Base-by-base conservation (phyloP, 2,329 filamentous ascomycete species). In the Purpureocillium lavendulum region DNA sequence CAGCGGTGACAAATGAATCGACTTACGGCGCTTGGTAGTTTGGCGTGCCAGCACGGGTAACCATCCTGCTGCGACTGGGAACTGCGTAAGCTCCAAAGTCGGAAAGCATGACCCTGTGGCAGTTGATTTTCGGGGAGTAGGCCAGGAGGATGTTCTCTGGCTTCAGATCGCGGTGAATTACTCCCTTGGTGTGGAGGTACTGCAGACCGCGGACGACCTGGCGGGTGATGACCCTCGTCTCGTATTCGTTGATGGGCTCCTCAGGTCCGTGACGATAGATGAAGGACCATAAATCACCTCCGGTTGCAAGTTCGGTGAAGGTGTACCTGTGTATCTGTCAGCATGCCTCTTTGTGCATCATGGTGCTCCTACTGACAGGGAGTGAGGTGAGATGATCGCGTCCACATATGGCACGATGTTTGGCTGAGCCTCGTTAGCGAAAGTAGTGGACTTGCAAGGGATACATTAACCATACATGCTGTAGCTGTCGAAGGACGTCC, bases 291-390 rank as follows among this genome's bases (percentile, higher is more conserved):
- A 76, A 53, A 45, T 77, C 73, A 0, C 73, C 73, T 1, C 76
- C 68, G 4, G 68, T 63, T 0, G 75, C 75, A 29, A 80, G 60
- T 37, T 79, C 73, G 2, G 68, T 73, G 42, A 80, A 77, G 0
- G 71, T 69, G 42, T 73, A 77, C 28, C 71, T 75, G 11, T 7
- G 4, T 8, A 33, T n/a, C 4, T 14, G 33, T 49, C 11, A 49
- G 37, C 11, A 11, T n/a, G 13, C 4, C 12, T 26, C 15, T 2
- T n/a, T 2, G 4, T 3, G 4, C 3, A 1, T 10, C 14, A n/a
- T 6, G 11, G 11, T 33, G 14, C 3, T 4, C 13, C 6, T 30
- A 51, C 66, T 44, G 49, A 77, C 65, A 77, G 49, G 13, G 61
- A 67, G 40, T 69, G 58, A 4, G 57, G 54, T 4, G 71, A 75